Conservation (phyloP, 1,139 yeast genomes). For the Scheffersomyces insectosa region DNA sequence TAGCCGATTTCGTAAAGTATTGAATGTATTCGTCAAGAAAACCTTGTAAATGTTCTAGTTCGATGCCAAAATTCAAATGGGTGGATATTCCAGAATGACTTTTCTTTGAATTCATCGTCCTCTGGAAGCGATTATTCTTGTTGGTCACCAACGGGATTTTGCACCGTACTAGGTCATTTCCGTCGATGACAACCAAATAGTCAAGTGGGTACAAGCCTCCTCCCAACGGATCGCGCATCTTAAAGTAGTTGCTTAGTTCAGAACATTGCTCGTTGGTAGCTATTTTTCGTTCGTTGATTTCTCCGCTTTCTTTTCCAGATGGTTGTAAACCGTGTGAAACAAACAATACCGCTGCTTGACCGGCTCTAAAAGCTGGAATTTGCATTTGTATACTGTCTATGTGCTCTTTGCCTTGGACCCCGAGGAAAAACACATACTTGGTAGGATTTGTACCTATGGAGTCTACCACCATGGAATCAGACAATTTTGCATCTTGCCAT, state of each 20-base stretch:
- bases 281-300: neutral
- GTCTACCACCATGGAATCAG: neutral
- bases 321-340: slow-evolving; percentile 7
- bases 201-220: slow-evolving; percentile 53
- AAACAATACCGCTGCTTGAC: slow-evolving; percentile 5
- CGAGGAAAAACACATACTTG: slow-evolving; percentile 15
- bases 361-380: slow-evolving; percentile 4
- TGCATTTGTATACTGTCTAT: slow-evolving; percentile 7
- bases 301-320: slow-evolving; percentile 1
- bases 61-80: slow-evolving; percentile 19
- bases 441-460: neutral
- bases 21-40: slow-evolving; percentile 23
- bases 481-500: no score
- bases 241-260: slow-evolving; percentile 25
- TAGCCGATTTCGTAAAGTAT: slow-evolving; percentile 8
- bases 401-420: slow-evolving; percentile 22
- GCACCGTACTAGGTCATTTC: slow-evolving; percentile 21
- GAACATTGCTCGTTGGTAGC: slow-evolving; percentile 14
- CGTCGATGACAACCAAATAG: slow-evolving; percentile 35
- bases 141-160: slow-evolving; percentile 20
- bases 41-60: slow-evolving; percentile 16
- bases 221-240: slow-evolving; percentile 48
- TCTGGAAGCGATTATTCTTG: slow-evolving; percentile 1
- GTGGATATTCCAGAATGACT: slow-evolving; percentile 9
- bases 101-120: neutral